Evolutionary conservation across 306 rosid genomes (phyloP).

Genomic region (Alnus glutinosa): DNA sequence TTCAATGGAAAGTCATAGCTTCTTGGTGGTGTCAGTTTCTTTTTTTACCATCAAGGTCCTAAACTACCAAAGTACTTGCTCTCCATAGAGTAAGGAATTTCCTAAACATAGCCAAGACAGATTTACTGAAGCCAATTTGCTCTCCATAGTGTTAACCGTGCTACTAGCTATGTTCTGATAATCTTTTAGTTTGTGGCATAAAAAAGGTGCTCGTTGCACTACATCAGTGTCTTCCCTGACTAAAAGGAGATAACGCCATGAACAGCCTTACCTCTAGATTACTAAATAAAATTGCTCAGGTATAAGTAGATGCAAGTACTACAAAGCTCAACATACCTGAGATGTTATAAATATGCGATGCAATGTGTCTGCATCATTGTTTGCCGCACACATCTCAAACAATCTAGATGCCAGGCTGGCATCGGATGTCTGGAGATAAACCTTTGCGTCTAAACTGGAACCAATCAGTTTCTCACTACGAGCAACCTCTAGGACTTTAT

Average conservation of each 20-base stretch:
- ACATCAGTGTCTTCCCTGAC: background rate
- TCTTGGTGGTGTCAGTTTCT: background rate
- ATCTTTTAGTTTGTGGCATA: background rate
- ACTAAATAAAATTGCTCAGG: background rate
- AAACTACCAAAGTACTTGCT: background rate
- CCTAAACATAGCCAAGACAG: background rate
- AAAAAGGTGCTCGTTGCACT: background rate
- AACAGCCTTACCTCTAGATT: background rate
- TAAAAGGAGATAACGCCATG: background rate
- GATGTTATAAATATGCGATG: conserved; percentile 79
- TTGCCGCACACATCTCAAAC: conserved; percentile 56
- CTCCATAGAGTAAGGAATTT: background rate
- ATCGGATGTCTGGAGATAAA: conserved; percentile 62
- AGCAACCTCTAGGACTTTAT: conserved; percentile 83
- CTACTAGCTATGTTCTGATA: background rate
- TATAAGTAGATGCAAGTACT: conserved; percentile 4
- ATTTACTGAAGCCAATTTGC: background rate
- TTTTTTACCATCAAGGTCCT: background rate
- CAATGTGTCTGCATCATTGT: conserved; percentile 70
- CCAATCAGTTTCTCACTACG: conserved; percentile 78
- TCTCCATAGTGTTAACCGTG: background rate
- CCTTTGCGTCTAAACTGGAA: conserved; percentile 93
- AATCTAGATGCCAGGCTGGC: conserved; percentile 61
- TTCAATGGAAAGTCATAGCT: background rate
- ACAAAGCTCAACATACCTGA: conserved; percentile 55